A percentile compares a stretch with the other conserved stretches of the same genome.
phyloP scores from a whole-genome alignment of 106 monocot genomes.

The Platanthera guangdongensis region DNA sequence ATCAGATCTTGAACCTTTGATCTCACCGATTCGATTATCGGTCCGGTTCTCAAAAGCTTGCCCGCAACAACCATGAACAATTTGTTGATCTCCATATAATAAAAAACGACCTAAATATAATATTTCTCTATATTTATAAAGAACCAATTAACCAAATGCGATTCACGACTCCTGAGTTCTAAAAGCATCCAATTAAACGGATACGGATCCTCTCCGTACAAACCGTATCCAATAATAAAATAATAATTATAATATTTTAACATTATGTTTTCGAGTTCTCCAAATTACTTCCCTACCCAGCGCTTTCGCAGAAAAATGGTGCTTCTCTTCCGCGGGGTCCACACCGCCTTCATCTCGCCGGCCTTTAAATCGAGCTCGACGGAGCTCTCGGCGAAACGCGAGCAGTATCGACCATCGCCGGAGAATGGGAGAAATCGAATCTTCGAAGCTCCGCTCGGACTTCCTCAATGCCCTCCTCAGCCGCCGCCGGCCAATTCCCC shows the following conservation, averaged over 20 bases:
- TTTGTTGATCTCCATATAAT: too few relatives aligned
- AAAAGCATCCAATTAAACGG: not conserved
- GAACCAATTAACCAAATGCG: too few relatives aligned
- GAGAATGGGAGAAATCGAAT: slow-evolving; percentile 12
- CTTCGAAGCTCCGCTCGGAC: slow-evolving; percentile 45
- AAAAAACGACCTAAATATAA: too few relatives aligned
- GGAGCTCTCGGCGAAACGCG: not conserved
- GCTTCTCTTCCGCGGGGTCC: not conserved
- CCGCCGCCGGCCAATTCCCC: slow-evolving; percentile 29
- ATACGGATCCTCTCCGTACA: not conserved
- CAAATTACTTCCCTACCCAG: not conserved
- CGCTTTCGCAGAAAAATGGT: not conserved
- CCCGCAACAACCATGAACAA: too few relatives aligned
- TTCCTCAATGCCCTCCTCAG: slow-evolving; percentile 45
- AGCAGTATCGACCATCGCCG: not conserved
- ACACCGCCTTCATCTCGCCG: not conserved
- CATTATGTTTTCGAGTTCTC: not conserved
- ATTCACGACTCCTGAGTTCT: too few relatives aligned
- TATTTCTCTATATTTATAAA: too few relatives aligned
- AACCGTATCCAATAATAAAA: not conserved
- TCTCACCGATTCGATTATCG: too few relatives aligned
- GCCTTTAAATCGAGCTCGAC: not conserved
- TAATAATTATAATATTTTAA: not conserved
- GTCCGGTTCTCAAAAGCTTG: too few relatives aligned
- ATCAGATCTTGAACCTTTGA: too few relatives aligned